Evolutionary conservation across 176 grass and related monocot genomes (phyloP).

Genomic region (Raddia distichophylla): DNA sequence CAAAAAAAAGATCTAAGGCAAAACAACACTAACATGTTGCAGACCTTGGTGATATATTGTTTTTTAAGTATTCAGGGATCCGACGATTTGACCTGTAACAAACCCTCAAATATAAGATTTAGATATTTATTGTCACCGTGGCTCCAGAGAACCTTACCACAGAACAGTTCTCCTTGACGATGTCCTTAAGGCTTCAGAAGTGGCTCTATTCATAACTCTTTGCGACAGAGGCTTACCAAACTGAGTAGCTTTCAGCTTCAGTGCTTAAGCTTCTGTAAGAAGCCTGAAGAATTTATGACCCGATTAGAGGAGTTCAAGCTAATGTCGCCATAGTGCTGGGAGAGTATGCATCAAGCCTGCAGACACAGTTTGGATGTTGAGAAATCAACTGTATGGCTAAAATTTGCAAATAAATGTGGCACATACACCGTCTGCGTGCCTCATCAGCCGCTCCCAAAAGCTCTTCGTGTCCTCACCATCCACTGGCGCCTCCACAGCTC

Average conservation of each 20-base stretch:
- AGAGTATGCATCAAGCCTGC: neutral
- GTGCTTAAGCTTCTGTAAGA: neutral
- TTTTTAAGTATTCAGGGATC: too few relatives aligned
- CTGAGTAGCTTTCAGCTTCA: too few relatives aligned
- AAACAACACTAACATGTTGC: neutral
- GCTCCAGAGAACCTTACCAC: too few relatives aligned
- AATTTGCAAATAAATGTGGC: conserved; percentile 3
- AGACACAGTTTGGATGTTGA: neutral
- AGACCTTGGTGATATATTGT: neutral
- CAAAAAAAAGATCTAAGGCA: neutral
- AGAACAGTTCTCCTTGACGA: too few relatives aligned
- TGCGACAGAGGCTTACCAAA: too few relatives aligned
- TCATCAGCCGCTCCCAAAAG: too few relatives aligned
- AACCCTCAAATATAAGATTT: too few relatives aligned
- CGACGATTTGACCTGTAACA: too few relatives aligned
- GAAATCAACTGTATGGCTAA: too few relatives aligned
- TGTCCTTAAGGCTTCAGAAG: too few relatives aligned
- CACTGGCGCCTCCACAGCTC: neutral
- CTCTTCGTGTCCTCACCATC: conserved; percentile 52
- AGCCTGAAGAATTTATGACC: neutral
- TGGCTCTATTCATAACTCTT: too few relatives aligned
- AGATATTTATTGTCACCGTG: too few relatives aligned
- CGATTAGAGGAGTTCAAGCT: neutral
- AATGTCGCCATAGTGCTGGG: neutral
- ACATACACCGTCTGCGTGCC: neutral